phyloP scores from a whole-genome alignment of 345 rosid species.

The Syzygium jambos region DNA sequence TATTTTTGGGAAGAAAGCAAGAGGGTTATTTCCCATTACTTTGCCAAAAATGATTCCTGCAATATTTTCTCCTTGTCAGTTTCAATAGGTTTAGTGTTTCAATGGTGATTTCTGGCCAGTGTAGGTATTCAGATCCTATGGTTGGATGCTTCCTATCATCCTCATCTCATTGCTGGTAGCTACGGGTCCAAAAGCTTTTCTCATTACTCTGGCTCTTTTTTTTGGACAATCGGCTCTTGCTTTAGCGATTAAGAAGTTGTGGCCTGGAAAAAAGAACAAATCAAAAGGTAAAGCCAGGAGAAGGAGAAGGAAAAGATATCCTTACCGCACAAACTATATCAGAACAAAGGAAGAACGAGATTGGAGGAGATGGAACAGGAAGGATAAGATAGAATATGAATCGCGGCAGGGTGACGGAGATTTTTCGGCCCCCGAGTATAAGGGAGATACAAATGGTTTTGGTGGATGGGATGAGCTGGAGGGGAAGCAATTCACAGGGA shows the following conservation, averaged over 20 bases:
- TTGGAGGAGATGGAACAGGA: conserved; percentile 7
- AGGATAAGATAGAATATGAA: conserved; percentile 10
- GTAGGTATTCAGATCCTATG: conserved; percentile 51
- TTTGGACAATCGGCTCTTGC: conserved; percentile 25
- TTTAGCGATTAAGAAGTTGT: conserved; percentile 21
- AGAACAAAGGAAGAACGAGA: conserved; percentile 8
- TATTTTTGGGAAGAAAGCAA: background rate
- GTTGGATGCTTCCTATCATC: conserved; percentile 45
- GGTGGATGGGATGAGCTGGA: conserved; percentile 67
- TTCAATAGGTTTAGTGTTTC: background rate
- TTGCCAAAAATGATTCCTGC: background rate
- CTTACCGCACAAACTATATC: background rate
- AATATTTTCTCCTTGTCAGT: background rate
- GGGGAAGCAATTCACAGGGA: conserved; percentile 2
- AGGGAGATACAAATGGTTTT: conserved; percentile 1
- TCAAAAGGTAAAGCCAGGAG: conserved; percentile 15
- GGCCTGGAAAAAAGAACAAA: conserved; percentile 5
- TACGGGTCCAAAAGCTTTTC: conserved; percentile 56
- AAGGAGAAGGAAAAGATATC: conserved; percentile 16
- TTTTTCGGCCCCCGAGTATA: conserved; percentile 1
- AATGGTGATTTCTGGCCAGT: conserved; percentile 9
- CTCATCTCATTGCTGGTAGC: conserved; percentile 28
- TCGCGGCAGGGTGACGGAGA: conserved; percentile 16
- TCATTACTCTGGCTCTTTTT: conserved; percentile 24
- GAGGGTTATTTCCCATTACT: background rate